Percentiles rank a stretch among this genome's conserved stretches.
Conservation (phyloP, 73 alveolate genomes). For the Breviolum minutum region DNA sequence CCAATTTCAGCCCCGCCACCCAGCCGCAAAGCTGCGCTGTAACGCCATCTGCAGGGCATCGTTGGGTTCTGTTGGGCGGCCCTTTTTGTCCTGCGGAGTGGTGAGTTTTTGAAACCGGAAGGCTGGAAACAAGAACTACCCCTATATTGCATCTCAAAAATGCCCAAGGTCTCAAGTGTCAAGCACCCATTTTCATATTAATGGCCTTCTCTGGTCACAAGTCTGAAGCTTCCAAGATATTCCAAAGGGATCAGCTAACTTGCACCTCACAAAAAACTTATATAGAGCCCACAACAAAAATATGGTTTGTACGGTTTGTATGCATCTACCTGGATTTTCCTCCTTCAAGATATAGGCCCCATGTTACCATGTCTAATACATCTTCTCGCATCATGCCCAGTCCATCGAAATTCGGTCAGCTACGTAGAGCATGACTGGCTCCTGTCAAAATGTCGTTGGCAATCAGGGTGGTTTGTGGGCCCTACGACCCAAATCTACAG, state of each 20-base stretch:
- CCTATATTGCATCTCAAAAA: too few relatives aligned
- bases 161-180: too few relatives aligned
- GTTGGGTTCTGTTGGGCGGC: conserved; percentile 22
- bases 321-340: not conserved
- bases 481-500: not conserved
- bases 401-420: conserved; percentile 47
- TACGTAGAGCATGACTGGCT: conserved; percentile 51
- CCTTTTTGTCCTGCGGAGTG: not conserved
- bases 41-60: conserved; percentile 19
- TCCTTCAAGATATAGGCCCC: not conserved
- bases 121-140: too few relatives aligned
- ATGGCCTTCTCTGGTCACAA: too few relatives aligned
- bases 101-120: not conserved
- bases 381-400: not conserved
- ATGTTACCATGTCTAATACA: not conserved
- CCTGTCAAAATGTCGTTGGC: not conserved
- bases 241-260: not conserved
- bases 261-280: not conserved
- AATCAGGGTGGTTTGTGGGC: not conserved
- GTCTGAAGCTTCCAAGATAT: not conserved
- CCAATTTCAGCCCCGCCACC: not conserved
- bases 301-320: not conserved
- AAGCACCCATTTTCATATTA: too few relatives aligned
- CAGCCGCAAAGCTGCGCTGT: conserved; percentile 4
- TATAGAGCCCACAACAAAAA: not conserved